Percentiles rank a stretch among this genome's conserved stretches.
These are phyloP conservation scores for Bifiguratus adelaidae DNA, from an alignment of 192 early-diverging fungal species.

Conservation along the genomic window DNA sequence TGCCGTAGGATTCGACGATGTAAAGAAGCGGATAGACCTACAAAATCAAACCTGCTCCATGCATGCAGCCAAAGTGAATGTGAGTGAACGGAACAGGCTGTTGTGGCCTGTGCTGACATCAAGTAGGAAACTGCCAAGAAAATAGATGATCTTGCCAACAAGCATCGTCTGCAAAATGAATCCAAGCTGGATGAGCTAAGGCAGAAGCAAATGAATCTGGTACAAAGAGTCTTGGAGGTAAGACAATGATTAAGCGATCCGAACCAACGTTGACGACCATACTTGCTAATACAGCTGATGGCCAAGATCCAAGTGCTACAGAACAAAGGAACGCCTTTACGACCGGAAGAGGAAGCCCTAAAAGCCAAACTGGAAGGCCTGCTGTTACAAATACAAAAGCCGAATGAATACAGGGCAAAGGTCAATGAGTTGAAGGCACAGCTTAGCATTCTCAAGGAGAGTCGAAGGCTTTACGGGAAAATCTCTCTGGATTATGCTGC, in stretches of 20 bases:
- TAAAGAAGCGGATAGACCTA: slow-evolving; percentile 73
- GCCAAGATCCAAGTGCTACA: slow-evolving; percentile 76
- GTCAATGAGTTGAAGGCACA: slow-evolving; percentile 78
- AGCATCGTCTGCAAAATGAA: slow-evolving; percentile 62
- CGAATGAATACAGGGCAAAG: slow-evolving; percentile 71
- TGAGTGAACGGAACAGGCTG: slow-evolving; percentile 19
- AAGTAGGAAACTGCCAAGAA: slow-evolving; percentile 46
- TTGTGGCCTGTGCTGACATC: slow-evolving; percentile 1
- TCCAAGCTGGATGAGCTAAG: slow-evolving; percentile 70
- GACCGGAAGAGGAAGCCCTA: slow-evolving; percentile 75
- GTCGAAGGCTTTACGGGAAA: slow-evolving; percentile 24
- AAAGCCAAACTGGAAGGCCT: slow-evolving; percentile 64
- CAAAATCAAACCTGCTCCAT: slow-evolving; percentile 59
- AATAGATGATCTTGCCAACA: slow-evolving; percentile 44
- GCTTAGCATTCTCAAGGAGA: slow-evolving; percentile 59
- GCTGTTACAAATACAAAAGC: slow-evolving; percentile 60
- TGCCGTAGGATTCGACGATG: slow-evolving; percentile 82
- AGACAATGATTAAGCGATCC: not conserved
- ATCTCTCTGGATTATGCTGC: slow-evolving; percentile 27
- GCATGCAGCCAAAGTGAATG: slow-evolving; percentile 62
- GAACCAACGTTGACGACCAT: not conserved
- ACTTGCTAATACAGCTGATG: slow-evolving; percentile 56
- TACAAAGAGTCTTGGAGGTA: slow-evolving; percentile 62
- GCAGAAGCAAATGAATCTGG: slow-evolving; percentile 65
- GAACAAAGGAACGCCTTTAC: slow-evolving; percentile 70